Conservation (phyloP, 2,329 filamentous ascomycete species). For the Basipetospora chlamydospora region DNA sequence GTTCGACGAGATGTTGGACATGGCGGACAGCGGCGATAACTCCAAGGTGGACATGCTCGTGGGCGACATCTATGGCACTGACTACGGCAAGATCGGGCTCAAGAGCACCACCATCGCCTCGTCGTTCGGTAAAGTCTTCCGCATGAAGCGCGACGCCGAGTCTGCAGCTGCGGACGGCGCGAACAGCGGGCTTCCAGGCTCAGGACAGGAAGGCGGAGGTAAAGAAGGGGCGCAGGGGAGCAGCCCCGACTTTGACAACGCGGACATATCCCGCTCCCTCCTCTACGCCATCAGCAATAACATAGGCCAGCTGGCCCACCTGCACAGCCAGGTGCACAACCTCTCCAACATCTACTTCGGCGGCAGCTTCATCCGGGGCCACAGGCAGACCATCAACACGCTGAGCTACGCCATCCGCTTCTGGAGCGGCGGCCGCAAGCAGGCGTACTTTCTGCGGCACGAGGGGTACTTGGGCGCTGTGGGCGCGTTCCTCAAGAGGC, state of each 20-base stretch:
- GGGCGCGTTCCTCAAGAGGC: slow-evolving; percentile 82
- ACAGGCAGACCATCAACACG: slow-evolving; percentile 96
- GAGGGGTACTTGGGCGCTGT: slow-evolving; percentile 92
- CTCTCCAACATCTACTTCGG: slow-evolving; percentile 94
- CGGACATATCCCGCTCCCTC: slow-evolving; percentile 81
- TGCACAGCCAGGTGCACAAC: slow-evolving; percentile 92
- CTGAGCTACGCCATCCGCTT: slow-evolving; percentile 94
- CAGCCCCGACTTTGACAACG: slow-evolving; percentile 49
- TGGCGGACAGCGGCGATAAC: slow-evolving; percentile 87
- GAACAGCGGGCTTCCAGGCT: slow-evolving; percentile 3
- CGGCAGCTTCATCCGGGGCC: slow-evolving; percentile 89
- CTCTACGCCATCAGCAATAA: slow-evolving; percentile 96
- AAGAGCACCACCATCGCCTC: slow-evolving; percentile 93
- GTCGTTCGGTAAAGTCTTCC: slow-evolving; percentile 93
- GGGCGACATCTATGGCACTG: slow-evolving; percentile 92
- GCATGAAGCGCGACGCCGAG: slow-evolving; percentile 77
- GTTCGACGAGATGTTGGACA: slow-evolving; percentile 95
- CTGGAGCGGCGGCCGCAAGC: slow-evolving; percentile 87
- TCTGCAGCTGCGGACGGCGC: slow-evolving; percentile 58
- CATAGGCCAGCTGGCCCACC: slow-evolving; percentile 91
- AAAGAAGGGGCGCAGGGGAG: slow-evolving; percentile 6
- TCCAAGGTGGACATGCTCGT: slow-evolving; percentile 90
- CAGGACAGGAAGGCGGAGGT: not conserved
- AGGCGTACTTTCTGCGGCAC: slow-evolving; percentile 89
- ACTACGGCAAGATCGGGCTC: slow-evolving; percentile 90